A percentile compares a stretch with the other conserved stretches of the same genome.
Conservation (phyloP, 306 rosid species). For the Hylodesmum podocarpum region DNA sequence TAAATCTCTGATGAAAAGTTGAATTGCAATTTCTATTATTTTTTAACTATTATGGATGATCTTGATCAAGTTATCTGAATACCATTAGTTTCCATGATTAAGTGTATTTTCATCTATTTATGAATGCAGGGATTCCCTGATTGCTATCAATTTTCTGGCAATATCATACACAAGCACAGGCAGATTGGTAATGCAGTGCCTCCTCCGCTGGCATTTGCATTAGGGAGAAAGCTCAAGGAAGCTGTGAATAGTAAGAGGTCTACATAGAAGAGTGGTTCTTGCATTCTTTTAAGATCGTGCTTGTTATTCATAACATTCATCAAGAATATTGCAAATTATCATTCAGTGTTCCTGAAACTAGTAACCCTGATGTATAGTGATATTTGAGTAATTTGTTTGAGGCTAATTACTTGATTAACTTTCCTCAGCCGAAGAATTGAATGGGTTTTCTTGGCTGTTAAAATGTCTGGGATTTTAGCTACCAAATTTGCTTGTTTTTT, state of each 20-base stretch:
- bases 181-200: conserved; percentile 99
- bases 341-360: not conserved
- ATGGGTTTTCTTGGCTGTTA: not conserved
- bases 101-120: not conserved
- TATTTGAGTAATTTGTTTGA: not conserved
- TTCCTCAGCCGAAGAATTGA: not conserved
- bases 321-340: not conserved
- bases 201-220: conserved; percentile 87
- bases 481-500: too few species aligned
- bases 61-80: not conserved
- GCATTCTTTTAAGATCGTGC: not conserved
- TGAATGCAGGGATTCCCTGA: conserved; percentile 87
- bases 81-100: not conserved
- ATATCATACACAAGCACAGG: conserved; percentile 79
- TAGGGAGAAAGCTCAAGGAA: conserved; percentile 81
- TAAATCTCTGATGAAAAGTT: conserved; percentile 11
- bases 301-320: not conserved
- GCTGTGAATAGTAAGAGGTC: conserved; percentile 53
- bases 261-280: conserved; percentile 3
- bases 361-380: conserved; percentile 19
- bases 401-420: not conserved
- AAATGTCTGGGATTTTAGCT: not conserved
- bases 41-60: not conserved
- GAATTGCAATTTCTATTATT: not conserved
- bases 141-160: conserved; percentile 67